These are phyloP conservation scores for Telopea speciosissima DNA, from an alignment of 177 flowering plant genomes.

Conservation along the genomic window DNA sequence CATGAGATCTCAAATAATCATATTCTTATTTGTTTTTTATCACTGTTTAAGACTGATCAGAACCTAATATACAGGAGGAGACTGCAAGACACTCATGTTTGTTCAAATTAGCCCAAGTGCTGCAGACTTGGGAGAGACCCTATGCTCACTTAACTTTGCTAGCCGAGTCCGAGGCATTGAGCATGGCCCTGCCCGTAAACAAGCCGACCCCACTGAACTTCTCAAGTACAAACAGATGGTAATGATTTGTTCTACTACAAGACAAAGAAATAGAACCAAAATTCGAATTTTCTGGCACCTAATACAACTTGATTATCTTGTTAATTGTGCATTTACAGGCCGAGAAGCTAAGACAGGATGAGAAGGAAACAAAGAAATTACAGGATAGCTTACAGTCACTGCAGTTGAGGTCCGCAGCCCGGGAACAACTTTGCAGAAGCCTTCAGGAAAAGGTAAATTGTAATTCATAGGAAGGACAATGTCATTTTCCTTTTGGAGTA, in stretches of 20 bases:
- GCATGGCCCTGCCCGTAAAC: conserved; percentile 81
- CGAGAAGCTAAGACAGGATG: conserved; percentile 78
- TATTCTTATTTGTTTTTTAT: not conserved
- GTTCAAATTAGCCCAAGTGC: conserved; percentile 82
- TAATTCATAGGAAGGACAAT: not conserved
- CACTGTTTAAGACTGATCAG: not conserved
- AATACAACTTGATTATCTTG: too few relatives aligned
- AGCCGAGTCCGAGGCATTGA: conserved; percentile 82
- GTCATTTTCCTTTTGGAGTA: not conserved
- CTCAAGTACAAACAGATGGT: conserved; percentile 88
- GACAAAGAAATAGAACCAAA: not conserved
- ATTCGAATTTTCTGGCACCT: not conserved
- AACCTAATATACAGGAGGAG: conserved; percentile 59
- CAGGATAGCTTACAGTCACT: conserved; percentile 72
- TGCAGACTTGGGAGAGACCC: conserved; percentile 72
- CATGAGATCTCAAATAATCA: too few relatives aligned
- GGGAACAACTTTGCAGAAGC: conserved; percentile 66
- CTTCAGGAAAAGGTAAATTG: conserved; percentile 79
- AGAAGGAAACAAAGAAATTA: conserved; percentile 72
- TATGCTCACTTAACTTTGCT: conserved; percentile 88
- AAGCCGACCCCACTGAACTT: conserved; percentile 55
- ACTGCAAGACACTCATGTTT: conserved; percentile 92
- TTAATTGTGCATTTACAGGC: conserved; percentile 38
- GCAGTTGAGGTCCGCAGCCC: conserved; percentile 65
- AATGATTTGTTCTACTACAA: conserved; percentile 9